These are phyloP conservation scores for Firmiana major DNA, from an alignment of 345 rosid species.

Conservation along the genomic window DNA sequence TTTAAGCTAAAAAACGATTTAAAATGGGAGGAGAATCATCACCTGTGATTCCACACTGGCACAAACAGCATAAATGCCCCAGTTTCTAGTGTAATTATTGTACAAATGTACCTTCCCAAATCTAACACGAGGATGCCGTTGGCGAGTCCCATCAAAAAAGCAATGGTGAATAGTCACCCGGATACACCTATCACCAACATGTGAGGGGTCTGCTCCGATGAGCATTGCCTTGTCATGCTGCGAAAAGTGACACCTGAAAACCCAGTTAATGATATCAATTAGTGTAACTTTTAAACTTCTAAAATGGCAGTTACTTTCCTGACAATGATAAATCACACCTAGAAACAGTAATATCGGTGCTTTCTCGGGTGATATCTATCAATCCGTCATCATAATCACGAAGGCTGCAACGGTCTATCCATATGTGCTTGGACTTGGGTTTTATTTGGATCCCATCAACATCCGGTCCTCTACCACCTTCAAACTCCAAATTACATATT, in stretches of 20 bases:
- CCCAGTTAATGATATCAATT: slow-evolving; percentile 8
- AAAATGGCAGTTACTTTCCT: background rate
- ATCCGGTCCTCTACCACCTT: slow-evolving; percentile 84
- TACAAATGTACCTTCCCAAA: slow-evolving; percentile 80
- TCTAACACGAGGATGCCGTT: slow-evolving; percentile 93
- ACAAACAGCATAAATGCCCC: slow-evolving; percentile 93
- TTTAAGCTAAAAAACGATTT: background rate
- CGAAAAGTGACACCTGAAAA: slow-evolving; percentile 73
- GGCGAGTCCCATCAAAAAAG: slow-evolving; percentile 84
- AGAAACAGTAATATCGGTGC: slow-evolving; percentile 88
- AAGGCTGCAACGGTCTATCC: slow-evolving; percentile 90
- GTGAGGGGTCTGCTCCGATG: slow-evolving; percentile 84
- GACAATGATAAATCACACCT: slow-evolving; percentile 38
- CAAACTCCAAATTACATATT: slow-evolving; percentile 80
- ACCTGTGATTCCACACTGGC: slow-evolving; percentile 96
- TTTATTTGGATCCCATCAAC: slow-evolving; percentile 94
- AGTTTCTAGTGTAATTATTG: slow-evolving; percentile 81
- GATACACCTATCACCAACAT: slow-evolving; percentile 71
- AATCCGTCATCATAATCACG: slow-evolving; percentile 83
- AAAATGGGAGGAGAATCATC: background rate
- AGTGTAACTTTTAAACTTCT: background rate
- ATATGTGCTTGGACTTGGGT: slow-evolving; percentile 79
- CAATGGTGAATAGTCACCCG: slow-evolving; percentile 94
- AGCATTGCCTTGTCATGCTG: slow-evolving; percentile 85
- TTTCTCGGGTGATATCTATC: slow-evolving; percentile 89